phyloP scores from a whole-genome alignment of 1,139 yeast species.

The Blastobotrys apis region DNA sequence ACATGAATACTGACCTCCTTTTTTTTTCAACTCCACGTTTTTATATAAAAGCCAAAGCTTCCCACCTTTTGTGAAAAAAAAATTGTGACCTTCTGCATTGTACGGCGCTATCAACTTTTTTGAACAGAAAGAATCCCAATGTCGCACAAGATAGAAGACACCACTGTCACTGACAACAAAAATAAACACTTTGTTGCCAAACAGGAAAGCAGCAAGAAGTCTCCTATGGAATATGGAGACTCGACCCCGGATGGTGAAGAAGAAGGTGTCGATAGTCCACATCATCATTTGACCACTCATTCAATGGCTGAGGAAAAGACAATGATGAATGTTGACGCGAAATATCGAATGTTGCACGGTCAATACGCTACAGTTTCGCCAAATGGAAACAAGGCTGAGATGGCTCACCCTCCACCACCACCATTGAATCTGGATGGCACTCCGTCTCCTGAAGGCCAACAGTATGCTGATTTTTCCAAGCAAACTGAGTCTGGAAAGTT shows the following conservation, averaged over 20 bases:
- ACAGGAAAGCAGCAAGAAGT: conserved; percentile 7
- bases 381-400: conserved; percentile 18
- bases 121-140: no score
- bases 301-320: conserved; percentile 65
- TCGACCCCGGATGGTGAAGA: conserved; percentile 13
- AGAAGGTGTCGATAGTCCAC: conserved; percentile 16
- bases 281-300: conserved; percentile 27
- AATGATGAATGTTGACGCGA: conserved; percentile 67
- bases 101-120: no score
- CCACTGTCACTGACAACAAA: not conserved
- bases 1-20: no score
- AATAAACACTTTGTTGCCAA: conserved; percentile 1
- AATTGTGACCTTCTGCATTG: no score
- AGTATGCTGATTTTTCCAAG: conserved; percentile 19
- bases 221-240: conserved; percentile 6
- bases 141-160: no score
- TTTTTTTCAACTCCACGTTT: no score
- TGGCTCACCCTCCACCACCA: conserved; percentile 29
- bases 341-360: conserved; percentile 51
- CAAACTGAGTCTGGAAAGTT: conserved; percentile 29
- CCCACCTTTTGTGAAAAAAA: no score
- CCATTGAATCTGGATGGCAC: conserved; percentile 18
- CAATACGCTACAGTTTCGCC: conserved; percentile 7
- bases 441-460: conserved; percentile 8
- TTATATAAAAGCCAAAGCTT: no score